Evolutionary conservation across 2,329 filamentous ascomycete species (phyloP).

Genomic region (Botrytis squamosa): DNA sequence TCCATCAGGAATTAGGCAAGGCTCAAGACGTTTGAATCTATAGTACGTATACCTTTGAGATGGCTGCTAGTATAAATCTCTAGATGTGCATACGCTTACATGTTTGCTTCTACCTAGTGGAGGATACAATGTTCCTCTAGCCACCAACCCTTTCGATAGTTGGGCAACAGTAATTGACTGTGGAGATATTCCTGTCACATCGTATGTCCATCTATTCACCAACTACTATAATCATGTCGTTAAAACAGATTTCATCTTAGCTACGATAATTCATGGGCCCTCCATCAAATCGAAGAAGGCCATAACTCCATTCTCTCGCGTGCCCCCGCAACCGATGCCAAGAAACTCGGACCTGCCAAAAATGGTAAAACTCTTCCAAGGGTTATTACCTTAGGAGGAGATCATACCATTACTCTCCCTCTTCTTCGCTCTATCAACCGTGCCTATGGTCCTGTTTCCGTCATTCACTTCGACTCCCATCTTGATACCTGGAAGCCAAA

Average conservation of each 20-base stretch:
- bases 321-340: slow-evolving; percentile 65
- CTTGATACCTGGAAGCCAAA: slow-evolving; percentile 78
- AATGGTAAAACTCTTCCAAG: slow-evolving; percentile 75
- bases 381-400: slow-evolving; percentile 72
- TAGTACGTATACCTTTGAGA: slow-evolving; percentile 59
- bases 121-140: slow-evolving; percentile 80
- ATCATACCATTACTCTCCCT: slow-evolving; percentile 62
- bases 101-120: slow-evolving; percentile 57
- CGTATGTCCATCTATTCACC: slow-evolving; percentile 50
- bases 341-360: slow-evolving; percentile 65
- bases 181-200: slow-evolving; percentile 81
- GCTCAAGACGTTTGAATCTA: slow-evolving; percentile 79
- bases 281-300: slow-evolving; percentile 82
- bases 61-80: slow-evolving; percentile 30
- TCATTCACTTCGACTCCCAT: slow-evolving; percentile 63
- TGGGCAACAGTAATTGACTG: slow-evolving; percentile 82
- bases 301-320: slow-evolving; percentile 75
- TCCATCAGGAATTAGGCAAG: slow-evolving; percentile 81
- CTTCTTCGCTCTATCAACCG: slow-evolving; percentile 59
- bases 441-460: slow-evolving; percentile 58
- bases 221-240: background rate
- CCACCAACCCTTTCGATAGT: slow-evolving; percentile 76
- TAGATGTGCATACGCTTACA: slow-evolving; percentile 40
- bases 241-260: slow-evolving; percentile 42
- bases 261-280: slow-evolving; percentile 79